Base-by-base conservation (phyloP, 2,329 filamentous ascomycete species). In the Fusarium albidum region DNA sequence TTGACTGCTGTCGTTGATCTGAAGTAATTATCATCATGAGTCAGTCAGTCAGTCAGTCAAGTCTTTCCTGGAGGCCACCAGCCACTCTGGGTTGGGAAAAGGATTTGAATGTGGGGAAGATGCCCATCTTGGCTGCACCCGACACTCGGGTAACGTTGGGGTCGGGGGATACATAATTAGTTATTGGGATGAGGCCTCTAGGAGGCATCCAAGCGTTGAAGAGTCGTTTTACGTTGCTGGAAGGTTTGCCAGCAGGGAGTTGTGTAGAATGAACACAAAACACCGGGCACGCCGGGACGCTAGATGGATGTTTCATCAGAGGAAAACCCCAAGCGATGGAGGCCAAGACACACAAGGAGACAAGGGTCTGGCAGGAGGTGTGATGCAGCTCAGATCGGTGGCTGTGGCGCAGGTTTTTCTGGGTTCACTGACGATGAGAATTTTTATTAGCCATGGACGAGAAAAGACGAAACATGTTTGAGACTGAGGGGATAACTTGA, bases 401-500 rank as follows among this genome's bases (percentile, higher is more conserved):
- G 34, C 26, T 54, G 53, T 56, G 49, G 53, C 53, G 33, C 39
- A 53, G 33, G n/a, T n/a, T n/a, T n/a, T 33, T 29, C 41, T 27
- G 53, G 14, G 17, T 39, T 43, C 15, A n/a, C n/a, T n/a, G n/a
- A n/a, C 21, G 7, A 5, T 21, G 21, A 21, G 21, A 7, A 21
- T 21, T 21, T 21, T n/a, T n/a, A n/a, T n/a, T n/a, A n/a, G 21
- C 21, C 21, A 21, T 21, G 21, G 37, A 40, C 17, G 35, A 14
- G 12, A 18, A 18, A 27, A 27, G 9, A 35, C 21, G 32, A 40
- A 40, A 31, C 39, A 55, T 45, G 35, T 50, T 42, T 34, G 33
- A 55, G 43, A 38, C 10, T 26, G 17, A 34, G 34, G 17, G 27
- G 38, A 29, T 21, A 21, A 21, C 14, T 28, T 32, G 29, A n/a